A percentile compares a stretch with the other conserved stretches of the same genome.
Evolutionary conservation across 2,329 filamentous ascomycete species (phyloP).

Genomic region (Amauroascus niger): DNA sequence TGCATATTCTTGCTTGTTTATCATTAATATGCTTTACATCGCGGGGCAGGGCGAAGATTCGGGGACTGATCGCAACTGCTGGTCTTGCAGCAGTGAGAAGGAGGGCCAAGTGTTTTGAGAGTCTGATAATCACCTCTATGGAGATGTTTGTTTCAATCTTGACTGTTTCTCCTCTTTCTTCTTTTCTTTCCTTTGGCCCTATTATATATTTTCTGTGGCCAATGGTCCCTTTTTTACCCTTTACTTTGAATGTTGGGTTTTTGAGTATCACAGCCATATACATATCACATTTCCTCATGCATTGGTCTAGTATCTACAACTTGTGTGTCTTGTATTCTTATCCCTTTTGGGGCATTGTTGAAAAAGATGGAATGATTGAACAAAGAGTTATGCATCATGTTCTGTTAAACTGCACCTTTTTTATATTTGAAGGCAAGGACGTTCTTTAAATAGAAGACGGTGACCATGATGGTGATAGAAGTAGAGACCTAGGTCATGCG

Average conservation of each 20-base stretch:
- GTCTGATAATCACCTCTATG: neutral
- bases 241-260: neutral
- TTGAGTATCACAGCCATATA: neutral
- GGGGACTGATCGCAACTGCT: neutral
- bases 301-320: neutral
- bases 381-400: too few species aligned
- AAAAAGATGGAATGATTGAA: too few species aligned
- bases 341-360: neutral
- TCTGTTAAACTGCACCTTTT: too few species aligned
- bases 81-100: neutral
- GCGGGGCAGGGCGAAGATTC: neutral
- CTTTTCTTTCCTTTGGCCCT: neutral
- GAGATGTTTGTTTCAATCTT: neutral
- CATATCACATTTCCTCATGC: neutral
- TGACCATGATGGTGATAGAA: too few species aligned
- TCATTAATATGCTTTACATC: constrained; percentile 1
- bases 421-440: too few species aligned
- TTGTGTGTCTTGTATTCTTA: neutral
- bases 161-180: neutral
- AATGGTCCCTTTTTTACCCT: neutral
- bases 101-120: neutral
- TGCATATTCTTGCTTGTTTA: constrained; percentile 3
- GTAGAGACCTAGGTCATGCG: too few species aligned
- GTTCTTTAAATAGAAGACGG: too few species aligned
- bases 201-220: neutral